Evolutionary conservation across 2,329 filamentous ascomycete species (phyloP).

Genomic region (Fusarium sp.): DNA sequence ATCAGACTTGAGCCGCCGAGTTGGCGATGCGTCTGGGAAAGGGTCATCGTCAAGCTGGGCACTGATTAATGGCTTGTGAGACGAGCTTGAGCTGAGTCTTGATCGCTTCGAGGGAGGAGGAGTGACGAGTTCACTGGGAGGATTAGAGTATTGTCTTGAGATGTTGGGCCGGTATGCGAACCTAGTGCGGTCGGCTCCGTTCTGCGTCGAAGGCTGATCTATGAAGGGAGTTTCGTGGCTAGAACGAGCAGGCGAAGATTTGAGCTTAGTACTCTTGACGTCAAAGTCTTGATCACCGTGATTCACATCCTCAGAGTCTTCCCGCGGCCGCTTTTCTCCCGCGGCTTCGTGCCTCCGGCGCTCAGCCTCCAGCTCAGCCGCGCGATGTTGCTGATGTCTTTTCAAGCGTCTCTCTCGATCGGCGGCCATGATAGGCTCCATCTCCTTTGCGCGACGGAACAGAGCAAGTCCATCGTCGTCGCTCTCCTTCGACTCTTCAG

Average conservation of each 20-base stretch:
- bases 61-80: conserved; percentile 29
- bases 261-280: neutral
- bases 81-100: conserved; percentile 39
- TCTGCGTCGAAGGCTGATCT: conserved; percentile 28
- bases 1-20: conserved; percentile 26
- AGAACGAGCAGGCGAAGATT: neutral
- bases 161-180: conserved; percentile 20
- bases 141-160: conserved; percentile 23
- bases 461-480: conserved; percentile 56
- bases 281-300: conserved; percentile 3
- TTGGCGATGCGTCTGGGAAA: conserved; percentile 40
- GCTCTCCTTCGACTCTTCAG: conserved; percentile 32
- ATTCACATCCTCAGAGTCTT: conserved; percentile 30
- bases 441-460: conserved; percentile 63
- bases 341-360: conserved; percentile 26
- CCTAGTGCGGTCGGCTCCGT: conserved; percentile 35
- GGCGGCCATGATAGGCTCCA: conserved; percentile 59
- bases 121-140: conserved; percentile 49
- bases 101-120: conserved; percentile 56
- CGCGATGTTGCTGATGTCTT: conserved; percentile 43
- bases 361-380: conserved; percentile 35
- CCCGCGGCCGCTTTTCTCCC: conserved; percentile 39
- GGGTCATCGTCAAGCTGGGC: conserved; percentile 26
- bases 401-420: conserved; percentile 51
- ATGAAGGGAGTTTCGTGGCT: conserved; percentile 6